Evolutionary conservation across 202 grass and related monocot genomes (phyloP).

Genomic region (Schoenoplectus triqueter): DNA sequence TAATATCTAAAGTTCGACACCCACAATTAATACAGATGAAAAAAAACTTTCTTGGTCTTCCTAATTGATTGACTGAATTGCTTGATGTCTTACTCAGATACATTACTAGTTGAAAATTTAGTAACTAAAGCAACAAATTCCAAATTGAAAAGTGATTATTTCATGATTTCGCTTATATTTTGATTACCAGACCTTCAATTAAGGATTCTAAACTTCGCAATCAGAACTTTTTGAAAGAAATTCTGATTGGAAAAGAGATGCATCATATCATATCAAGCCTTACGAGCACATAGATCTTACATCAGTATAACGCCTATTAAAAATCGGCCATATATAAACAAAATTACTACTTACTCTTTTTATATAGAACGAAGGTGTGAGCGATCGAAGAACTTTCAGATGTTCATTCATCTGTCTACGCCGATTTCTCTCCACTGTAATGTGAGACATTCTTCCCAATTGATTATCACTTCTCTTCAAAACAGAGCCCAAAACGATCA

Average conservation of each 20-base stretch:
- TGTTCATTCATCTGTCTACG: constrained; percentile 97
- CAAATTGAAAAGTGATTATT: background rate
- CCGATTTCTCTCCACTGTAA: constrained; percentile 93
- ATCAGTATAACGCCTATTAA: background rate
- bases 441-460: constrained; percentile 76
- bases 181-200: background rate
- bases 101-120: background rate
- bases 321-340: background rate
- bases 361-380: constrained; percentile 85
- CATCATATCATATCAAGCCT: background rate
- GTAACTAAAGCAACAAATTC: constrained; percentile 7
- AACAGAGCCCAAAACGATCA: background rate
- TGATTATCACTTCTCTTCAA: background rate
- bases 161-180: background rate
- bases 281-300: background rate
- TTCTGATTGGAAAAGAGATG: too few relatives aligned
- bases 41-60: background rate
- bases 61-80: background rate
- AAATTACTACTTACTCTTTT: constrained; percentile 50
- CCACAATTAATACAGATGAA: background rate
- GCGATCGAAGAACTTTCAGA: constrained; percentile 83
- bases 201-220: background rate
- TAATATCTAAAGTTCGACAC: background rate
- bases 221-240: background rate
- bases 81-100: background rate